These are phyloP conservation scores for Ceriops tagal DNA, from an alignment of 345 rosid genomes.

Conservation along the genomic window DNA sequence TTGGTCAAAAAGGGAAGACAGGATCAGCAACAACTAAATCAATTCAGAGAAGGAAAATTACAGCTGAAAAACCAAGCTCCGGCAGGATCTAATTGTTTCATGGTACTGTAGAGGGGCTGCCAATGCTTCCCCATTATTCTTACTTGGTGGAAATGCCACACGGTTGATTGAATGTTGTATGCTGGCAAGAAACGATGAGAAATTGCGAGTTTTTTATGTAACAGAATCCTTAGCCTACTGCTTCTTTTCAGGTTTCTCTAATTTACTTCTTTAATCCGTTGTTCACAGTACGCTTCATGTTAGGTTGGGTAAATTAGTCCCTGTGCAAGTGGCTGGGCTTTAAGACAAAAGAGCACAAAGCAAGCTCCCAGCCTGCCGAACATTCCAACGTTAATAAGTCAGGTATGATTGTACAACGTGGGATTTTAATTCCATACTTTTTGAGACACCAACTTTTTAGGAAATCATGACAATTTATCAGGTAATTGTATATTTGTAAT, in stretches of 20 bases:
- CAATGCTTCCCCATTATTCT: neutral
- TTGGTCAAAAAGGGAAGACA: constrained; percentile 23
- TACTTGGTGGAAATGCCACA: neutral
- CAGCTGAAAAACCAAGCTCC: constrained; percentile 17
- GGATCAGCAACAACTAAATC: constrained; percentile 18
- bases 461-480: too few relatives aligned
- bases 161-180: neutral
- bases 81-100: constrained; percentile 11
- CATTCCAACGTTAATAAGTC: too few relatives aligned
- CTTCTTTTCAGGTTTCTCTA: neutral
- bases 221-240: neutral
- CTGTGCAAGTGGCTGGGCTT: too few relatives aligned
- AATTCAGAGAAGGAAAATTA: constrained; percentile 20
- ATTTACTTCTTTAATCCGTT: too few relatives aligned
- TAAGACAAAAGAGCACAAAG: too few relatives aligned
- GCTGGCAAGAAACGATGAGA: neutral
- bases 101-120: neutral
- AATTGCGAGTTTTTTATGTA: neutral
- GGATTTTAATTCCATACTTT: too few relatives aligned
- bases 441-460: too few relatives aligned
- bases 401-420: too few relatives aligned
- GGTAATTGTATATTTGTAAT: too few relatives aligned
- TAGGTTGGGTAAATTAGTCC: too few relatives aligned
- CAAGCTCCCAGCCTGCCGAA: too few relatives aligned
- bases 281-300: too few relatives aligned